Base-by-base conservation (phyloP, 192 early-diverging fungal species). In the Mortierella claussenii region DNA sequence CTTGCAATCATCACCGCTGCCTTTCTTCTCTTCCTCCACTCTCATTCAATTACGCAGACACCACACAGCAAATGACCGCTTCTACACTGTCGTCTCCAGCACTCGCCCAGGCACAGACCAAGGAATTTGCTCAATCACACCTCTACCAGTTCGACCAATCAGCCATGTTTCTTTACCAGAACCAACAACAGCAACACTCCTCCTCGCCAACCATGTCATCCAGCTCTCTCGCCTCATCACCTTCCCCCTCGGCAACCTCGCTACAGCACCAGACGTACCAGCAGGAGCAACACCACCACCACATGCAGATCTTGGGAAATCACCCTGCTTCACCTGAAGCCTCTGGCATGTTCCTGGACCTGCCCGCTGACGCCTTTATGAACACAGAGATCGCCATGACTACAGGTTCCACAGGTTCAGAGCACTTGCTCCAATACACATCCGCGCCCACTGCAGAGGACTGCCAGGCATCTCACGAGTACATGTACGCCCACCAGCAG, bases 261-360 rank as follows among this genome's bases (percentile, higher is more conserved):
- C 49, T 30, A 49, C 65, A 23, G 54, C 23, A 26, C 30, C 50
- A 21, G 45, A 45, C 43, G 24, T 20, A 44, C 33, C 31, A 59
- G 20, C 33, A 59, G 20, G 49, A 68, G 42, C 48, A 69, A 12
- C 59, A 60, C 2, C 40, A 60, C 52, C 71, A 75, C 20, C 71
- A 75, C 26, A 28, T 66, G 11, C 63, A 66, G 36, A 76, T 76
- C 44, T 47, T 76, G 15, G 73, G 73, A 13, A 60, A 67, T 34
- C 73, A 76, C 32, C 63, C 73, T 8, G 73, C 65, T 9, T 76
- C 73, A 0, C 73, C 73, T 11, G 45, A n/a, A 9, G 21, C 53
- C 4, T n/a, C n/a, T n/a, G n/a, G 36, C 56, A 45, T 58, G 21
- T 65, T 75, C 43, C 36, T 75, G 30, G 70, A 75, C 15, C 37